Evolutionary conservation across 768 basidiomycete genomes (phyloP).

Genomic region (Sutorius australiensis): DNA sequence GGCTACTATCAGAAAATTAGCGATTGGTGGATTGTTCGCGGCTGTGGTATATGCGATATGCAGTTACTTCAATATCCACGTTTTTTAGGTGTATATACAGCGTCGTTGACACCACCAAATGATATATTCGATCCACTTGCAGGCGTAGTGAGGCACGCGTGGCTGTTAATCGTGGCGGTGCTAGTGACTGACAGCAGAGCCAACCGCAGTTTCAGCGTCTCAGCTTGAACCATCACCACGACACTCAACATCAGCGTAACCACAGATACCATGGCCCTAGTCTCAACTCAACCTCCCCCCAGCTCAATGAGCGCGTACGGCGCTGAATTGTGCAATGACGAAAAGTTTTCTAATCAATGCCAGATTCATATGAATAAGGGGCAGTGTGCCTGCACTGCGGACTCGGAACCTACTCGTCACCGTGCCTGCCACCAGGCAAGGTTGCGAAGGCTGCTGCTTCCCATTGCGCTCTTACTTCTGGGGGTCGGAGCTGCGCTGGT

Average conservation of each 20-base stretch:
- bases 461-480: constrained; percentile 33
- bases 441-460: constrained; percentile 34
- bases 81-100: background rate
- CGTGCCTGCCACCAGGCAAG: constrained; percentile 31
- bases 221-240: constrained; percentile 3
- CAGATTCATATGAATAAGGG: constrained; percentile 16
- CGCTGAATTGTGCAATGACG: constrained; percentile 6
- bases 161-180: background rate
- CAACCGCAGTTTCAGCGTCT: background rate
- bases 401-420: constrained; percentile 23
- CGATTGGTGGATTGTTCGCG: background rate
- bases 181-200: background rate
- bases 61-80: constrained; percentile 6
- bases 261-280: constrained; percentile 23
- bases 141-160: background rate
- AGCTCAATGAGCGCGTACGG: constrained; percentile 20
- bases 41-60: constrained; percentile 6
- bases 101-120: too few relatives aligned
- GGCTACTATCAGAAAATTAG: background rate
- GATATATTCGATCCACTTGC: background rate
- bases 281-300: constrained; percentile 27
- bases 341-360: constrained; percentile 24
- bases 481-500: constrained; percentile 29
- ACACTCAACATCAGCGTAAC: constrained; percentile 5
- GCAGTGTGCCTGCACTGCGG: constrained; percentile 20